Percentiles rank a stretch among this genome's conserved stretches.
phyloP scores from a whole-genome alignment of 441 rosid genomes.

The Eutrema salsugineum region DNA sequence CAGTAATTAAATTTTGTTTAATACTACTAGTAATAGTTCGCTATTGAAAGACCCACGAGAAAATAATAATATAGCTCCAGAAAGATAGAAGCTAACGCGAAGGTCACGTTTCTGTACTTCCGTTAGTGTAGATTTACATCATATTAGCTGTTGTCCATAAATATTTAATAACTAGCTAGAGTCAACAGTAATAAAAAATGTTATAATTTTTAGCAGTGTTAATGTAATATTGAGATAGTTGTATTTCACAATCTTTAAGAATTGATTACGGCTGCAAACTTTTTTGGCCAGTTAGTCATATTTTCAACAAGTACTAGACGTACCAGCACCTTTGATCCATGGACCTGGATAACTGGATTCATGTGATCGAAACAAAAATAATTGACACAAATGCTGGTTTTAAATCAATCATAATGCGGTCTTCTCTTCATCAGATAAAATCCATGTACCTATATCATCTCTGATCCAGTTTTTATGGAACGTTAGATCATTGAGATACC shows the following conservation, averaged over 20 bases:
- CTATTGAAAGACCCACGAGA: too few species aligned
- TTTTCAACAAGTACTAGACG: neutral
- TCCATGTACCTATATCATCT: neutral
- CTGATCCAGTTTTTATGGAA: neutral
- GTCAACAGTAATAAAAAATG: neutral
- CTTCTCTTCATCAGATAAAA: neutral
- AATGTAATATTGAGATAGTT: neutral
- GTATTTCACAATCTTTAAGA: neutral
- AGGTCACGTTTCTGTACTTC: neutral
- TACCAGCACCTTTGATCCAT: neutral
- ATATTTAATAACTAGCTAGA: neutral
- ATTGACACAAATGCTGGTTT: neutral
- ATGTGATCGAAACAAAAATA: neutral
- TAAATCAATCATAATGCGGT: neutral
- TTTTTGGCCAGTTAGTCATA: neutral
- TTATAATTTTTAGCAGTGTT: neutral
- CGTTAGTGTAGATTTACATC: constrained; percentile 5
- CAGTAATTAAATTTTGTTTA: neutral
- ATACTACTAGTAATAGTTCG: neutral
- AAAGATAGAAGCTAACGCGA: constrained; percentile 19
- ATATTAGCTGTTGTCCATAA: neutral
- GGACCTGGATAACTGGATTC: neutral
- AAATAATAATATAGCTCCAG: neutral
- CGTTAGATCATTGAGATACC: neutral
- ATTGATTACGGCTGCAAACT: neutral